Evolutionary conservation across 169 alveolate genomes (phyloP).

Genomic region (Cardiosporidium cionae): DNA sequence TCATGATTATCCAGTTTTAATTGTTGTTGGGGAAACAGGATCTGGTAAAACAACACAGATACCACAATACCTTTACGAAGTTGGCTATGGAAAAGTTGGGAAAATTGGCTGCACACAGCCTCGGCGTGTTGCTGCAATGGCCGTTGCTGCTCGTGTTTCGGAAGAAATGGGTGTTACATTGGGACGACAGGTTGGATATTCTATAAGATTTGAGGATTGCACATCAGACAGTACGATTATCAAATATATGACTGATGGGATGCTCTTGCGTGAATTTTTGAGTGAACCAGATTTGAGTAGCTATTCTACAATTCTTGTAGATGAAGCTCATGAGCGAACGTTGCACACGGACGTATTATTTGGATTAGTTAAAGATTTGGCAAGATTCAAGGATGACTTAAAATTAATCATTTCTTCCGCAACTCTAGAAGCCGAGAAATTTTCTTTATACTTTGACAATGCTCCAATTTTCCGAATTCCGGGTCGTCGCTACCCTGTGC

Average conservation of each 20-base stretch:
- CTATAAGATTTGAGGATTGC: conserved; percentile 96
- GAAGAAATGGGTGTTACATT: conserved; percentile 91
- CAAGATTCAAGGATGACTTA: conserved; percentile 60
- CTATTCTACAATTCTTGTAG: conserved; percentile 91
- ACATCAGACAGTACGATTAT: conserved; percentile 87
- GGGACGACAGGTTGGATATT: conserved; percentile 80
- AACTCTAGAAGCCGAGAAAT: conserved; percentile 97
- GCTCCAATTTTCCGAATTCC: conserved; percentile 52
- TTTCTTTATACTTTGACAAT: conserved; percentile 87
- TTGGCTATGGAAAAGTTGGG: conserved; percentile 89
- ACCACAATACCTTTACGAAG: conserved; percentile 92
- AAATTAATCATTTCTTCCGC: conserved; percentile 83
- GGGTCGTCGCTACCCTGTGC: conserved; percentile 85
- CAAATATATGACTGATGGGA: conserved; percentile 99
- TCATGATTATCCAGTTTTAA: conserved; percentile 81
- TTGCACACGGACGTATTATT: conserved; percentile 97
- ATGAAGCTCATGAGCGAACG: conserved; percentile 99
- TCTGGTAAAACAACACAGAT: conserved; percentile 98
- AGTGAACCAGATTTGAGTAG: conserved; percentile 87
- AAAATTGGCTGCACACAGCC: conserved; percentile 98
- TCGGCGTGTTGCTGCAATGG: conserved; percentile 99
- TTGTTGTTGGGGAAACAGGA: conserved; percentile 98
- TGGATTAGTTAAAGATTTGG: conserved; percentile 91
- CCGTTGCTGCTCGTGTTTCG: conserved; percentile 97
- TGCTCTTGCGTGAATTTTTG: conserved; percentile 92